phyloP scores from a whole-genome alignment of 73 alveolate species.

The Paramecium sexaurelia region DNA sequence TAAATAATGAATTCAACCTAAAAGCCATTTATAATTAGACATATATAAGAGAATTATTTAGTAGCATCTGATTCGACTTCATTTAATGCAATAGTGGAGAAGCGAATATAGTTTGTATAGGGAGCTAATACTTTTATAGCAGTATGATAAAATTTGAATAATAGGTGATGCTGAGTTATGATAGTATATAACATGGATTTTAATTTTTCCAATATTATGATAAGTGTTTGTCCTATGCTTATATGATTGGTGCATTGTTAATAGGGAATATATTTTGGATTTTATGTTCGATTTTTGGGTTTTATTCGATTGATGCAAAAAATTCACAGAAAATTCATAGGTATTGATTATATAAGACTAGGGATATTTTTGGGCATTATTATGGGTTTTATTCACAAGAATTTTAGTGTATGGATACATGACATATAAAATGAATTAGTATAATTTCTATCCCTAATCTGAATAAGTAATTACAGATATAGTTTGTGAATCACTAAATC shows the following conservation, averaged over 20 bases:
- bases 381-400: neutral
- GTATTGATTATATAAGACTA: neutral
- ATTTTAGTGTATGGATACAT: conserved; percentile 18
- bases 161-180: conserved; percentile 42
- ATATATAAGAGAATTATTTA: neutral
- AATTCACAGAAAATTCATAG: conserved; percentile 35
- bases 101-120: conserved; percentile 5
- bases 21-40: conserved; percentile 3
- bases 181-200: conserved; percentile 20
- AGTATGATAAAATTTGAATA: neutral
- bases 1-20: neutral
- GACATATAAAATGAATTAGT: conserved; percentile 44
- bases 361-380: conserved; percentile 27
- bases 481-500: neutral
- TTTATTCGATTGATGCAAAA: conserved; percentile 43
- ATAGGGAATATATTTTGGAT: conserved; percentile 52
- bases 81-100: neutral
- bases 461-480: neutral
- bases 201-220: neutral
- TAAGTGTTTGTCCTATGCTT: neutral
- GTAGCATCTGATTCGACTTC: conserved; percentile 17
- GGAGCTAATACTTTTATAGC: conserved; percentile 58
- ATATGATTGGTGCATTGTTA: neutral
- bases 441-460: neutral
- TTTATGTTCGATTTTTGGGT: conserved; percentile 41